Conservation (phyloP, 345 rosid species). For the Pugionium cornutum region DNA sequence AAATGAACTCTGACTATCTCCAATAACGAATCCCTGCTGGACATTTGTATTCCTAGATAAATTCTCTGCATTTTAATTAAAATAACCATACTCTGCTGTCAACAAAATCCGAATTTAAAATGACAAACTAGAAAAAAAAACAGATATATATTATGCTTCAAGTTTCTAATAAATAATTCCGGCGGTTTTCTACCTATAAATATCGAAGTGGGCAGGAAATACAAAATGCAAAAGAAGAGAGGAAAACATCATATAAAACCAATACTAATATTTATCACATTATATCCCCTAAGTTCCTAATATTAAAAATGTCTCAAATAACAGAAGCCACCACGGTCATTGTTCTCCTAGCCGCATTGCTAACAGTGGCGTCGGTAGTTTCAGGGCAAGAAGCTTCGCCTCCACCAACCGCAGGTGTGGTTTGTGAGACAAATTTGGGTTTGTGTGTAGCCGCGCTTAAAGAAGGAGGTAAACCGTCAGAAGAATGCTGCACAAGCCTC, state of each 20-base stretch:
- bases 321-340: neutral
- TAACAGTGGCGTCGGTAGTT: neutral
- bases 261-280: neutral
- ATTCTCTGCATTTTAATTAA: neutral
- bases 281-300: neutral
- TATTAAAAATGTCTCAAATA: conserved; percentile 15
- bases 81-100: neutral
- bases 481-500: conserved; percentile 19
- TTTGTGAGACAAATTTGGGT: conserved; percentile 14
- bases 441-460: conserved; percentile 10
- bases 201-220: conserved; percentile 6
- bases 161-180: neutral
- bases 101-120: neutral
- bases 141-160: neutral
- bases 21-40: too few relatives aligned
- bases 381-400: conserved; percentile 17
- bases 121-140: neutral
- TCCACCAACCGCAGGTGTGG: neutral
- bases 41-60: neutral
- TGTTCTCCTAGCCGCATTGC: neutral
- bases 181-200: neutral
- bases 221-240: neutral
- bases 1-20: too few relatives aligned
- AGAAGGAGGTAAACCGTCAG: conserved; percentile 5
- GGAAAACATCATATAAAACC: neutral